phyloP scores from a whole-genome alignment of 495 filamentous ascomycete species.

The Tricharina praecox region DNA sequence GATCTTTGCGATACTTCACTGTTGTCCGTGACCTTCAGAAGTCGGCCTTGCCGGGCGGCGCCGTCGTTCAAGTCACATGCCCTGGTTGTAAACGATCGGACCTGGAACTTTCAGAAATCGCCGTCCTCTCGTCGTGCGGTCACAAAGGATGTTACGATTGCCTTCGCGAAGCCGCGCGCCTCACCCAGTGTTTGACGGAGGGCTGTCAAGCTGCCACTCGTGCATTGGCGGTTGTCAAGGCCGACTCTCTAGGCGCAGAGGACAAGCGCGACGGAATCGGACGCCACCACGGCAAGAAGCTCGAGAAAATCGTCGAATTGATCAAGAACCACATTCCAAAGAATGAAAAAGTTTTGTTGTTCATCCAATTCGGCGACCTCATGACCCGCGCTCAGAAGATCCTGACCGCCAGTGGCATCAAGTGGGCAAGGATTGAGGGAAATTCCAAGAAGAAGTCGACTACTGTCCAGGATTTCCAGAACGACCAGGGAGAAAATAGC shows the following conservation, averaged over 20 bases:
- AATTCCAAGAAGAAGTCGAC: slow-evolving; percentile 16
- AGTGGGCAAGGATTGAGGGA: slow-evolving; percentile 17
- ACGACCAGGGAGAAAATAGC: slow-evolving; percentile 14
- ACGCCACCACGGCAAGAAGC: slow-evolving; percentile 32
- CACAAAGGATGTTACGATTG: slow-evolving; percentile 35
- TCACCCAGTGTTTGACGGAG: slow-evolving; percentile 18
- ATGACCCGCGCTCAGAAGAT: slow-evolving; percentile 27
- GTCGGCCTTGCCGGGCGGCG: slow-evolving; percentile 11
- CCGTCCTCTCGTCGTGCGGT: slow-evolving; percentile 36
- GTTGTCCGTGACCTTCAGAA: slow-evolving; percentile 26
- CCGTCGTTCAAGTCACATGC: slow-evolving; percentile 18
- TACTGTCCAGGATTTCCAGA: slow-evolving; percentile 34
- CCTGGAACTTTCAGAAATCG: slow-evolving; percentile 21
- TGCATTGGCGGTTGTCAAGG: slow-evolving; percentile 28
- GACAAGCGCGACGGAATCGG: slow-evolving; percentile 20
- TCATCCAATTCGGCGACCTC: slow-evolving; percentile 36
- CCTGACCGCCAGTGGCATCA: slow-evolving; percentile 18
- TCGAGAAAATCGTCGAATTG: slow-evolving; percentile 33
- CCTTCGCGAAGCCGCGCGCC: slow-evolving; percentile 19
- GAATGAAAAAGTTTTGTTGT: slow-evolving; percentile 36
- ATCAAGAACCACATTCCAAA: slow-evolving; percentile 29
- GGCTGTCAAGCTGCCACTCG: slow-evolving; percentile 22
- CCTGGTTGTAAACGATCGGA: slow-evolving; percentile 22
- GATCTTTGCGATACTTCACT: slow-evolving; percentile 25
- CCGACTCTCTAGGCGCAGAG: slow-evolving; percentile 26